phyloP scores from a whole-genome alignment of 2,329 filamentous ascomycete genomes.

The Leptosphaerulina australis region DNA sequence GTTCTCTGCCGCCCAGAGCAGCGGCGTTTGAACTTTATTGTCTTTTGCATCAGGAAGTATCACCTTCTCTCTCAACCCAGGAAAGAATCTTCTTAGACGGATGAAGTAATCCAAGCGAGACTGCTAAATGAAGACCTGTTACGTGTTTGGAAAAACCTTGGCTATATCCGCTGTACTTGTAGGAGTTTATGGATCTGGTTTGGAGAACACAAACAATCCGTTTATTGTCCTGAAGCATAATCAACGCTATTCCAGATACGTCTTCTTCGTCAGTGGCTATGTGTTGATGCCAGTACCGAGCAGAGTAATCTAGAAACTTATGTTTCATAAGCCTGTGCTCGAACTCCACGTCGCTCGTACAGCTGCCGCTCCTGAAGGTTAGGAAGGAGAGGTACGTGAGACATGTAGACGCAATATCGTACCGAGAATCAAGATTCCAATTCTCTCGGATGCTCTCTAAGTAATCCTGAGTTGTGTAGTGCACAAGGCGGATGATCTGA shows the following conservation, averaged over 20 bases:
- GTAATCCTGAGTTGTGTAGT: conserved; percentile 40
- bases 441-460: conserved; percentile 33
- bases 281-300: conserved; percentile 35
- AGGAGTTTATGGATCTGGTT: conserved; percentile 7
- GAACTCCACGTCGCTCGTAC: conserved; percentile 21
- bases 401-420: conserved; percentile 31
- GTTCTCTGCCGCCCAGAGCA: no score
- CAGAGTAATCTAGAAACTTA: conserved; percentile 38
- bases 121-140: not conserved
- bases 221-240: conserved; percentile 8
- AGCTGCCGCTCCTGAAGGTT: conserved; percentile 24
- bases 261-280: conserved; percentile 13
- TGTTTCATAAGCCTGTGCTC: conserved; percentile 21
- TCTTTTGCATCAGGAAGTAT: not conserved
- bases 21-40: not conserved
- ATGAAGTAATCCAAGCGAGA: not conserved
- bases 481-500: conserved; percentile 34
- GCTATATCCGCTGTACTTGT: conserved; percentile 1
- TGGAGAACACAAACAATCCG: conserved; percentile 5
- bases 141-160: not conserved
- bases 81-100: not conserved
- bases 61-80: not conserved
- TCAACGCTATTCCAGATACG: conserved; percentile 11
- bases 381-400: conserved; percentile 42
- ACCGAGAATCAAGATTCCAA: conserved; percentile 29